Evolutionary conservation across 2,329 filamentous ascomycete genomes (phyloP), one percentile per base, ranked within the genome.

Genomic region (Aspergillus ruber): DNA sequence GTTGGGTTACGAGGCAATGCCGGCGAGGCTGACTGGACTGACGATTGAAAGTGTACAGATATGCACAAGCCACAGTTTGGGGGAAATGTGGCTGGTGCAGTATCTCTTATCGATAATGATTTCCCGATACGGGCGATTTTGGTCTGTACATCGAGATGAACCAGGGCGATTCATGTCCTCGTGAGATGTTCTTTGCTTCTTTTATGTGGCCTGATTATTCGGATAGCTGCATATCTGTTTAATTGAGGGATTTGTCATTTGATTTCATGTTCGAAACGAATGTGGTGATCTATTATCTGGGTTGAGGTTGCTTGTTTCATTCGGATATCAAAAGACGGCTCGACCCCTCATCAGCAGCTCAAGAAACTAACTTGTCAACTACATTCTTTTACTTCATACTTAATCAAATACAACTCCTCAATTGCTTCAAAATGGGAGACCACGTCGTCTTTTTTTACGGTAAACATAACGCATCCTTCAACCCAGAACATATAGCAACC

Each of bases 391-490:
- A 29, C 4, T 12, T 5, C 10, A 12, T 29, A 29, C 10, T 29
- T 29, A 29, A 25, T 12, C 10, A 29, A 29, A 5, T 4, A 29
- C 9, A 4, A 6, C 10, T 29, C 25, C 10, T 29, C 10, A 29
- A 12, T 29, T 29, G 25, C 33, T 17, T 42, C 36, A 49, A 42
- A 45, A 76, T 76, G 72, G 71, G 66, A 18, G 68, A 76, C 42
- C 73, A 76, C 58, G 73, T 73, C 15, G 77, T 80, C 55, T 84
- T 85, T 71, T 84, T 84, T 75, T 85, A 85, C 63, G 82, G 79
- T 76, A 67, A 21, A 20, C 25, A 18, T 39, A 21, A 21, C 21
- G 4, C 17, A 12, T 20, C 20, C 2, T 29, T 10, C 25, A 12
- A 29, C 20, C 10, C 21, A 18, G 8, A 13, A n/a, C 10, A 20